Evolutionary conservation across 2,329 filamentous ascomycete genomes (phyloP).

Genomic region (Sporothrix humicola): DNA sequence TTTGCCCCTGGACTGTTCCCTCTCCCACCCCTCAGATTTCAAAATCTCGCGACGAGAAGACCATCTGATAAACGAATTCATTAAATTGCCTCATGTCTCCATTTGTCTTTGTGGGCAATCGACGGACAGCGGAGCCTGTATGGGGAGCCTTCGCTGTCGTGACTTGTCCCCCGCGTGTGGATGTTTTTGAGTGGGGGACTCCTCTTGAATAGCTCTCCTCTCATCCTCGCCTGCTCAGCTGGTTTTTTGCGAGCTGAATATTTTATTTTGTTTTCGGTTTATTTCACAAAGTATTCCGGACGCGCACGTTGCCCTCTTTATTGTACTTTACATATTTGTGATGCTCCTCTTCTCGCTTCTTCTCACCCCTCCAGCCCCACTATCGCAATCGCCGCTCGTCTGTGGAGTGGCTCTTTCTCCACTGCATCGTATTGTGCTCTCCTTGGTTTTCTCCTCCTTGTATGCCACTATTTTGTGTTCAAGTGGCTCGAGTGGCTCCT

Average conservation of each 20-base stretch:
- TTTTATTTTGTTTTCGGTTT: background rate
- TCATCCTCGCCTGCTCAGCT: background rate
- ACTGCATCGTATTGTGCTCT: constrained; percentile 10
- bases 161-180: constrained; percentile 8
- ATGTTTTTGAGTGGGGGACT: constrained; percentile 18
- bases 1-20: background rate
- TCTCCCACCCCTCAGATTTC: background rate
- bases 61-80: constrained; percentile 19
- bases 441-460: constrained; percentile 7
- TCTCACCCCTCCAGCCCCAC: constrained; percentile 12
- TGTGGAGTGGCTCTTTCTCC: constrained; percentile 18
- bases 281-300: too few species aligned
- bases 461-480: background rate
- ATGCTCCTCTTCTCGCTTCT: background rate
- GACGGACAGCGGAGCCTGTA: constrained; percentile 26
- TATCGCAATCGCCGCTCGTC: constrained; percentile 1
- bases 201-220: background rate
- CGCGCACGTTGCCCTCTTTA: too few species aligned
- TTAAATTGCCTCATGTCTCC: background rate
- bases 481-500: constrained; percentile 10
- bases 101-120: background rate
- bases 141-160: constrained; percentile 15
- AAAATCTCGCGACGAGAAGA: background rate
- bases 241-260: background rate
- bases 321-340: constrained; percentile 5